Conservation (phyloP, 345 rosid species). For the Dipteronia dyeriana region DNA sequence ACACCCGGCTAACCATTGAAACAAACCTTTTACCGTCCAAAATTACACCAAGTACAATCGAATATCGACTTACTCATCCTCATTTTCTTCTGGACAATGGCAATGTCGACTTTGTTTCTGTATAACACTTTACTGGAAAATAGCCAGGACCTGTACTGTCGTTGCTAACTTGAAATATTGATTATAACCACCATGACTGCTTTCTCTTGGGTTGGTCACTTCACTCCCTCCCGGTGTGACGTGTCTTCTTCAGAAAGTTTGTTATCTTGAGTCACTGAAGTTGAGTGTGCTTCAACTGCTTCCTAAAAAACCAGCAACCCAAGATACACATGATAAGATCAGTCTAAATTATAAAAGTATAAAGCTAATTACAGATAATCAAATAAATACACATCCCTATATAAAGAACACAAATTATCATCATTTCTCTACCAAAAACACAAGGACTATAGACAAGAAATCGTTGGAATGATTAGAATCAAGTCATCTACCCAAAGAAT, state of each 20-base stretch:
- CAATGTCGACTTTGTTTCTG: conserved; percentile 10
- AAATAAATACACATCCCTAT: background rate
- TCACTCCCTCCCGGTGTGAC: conserved; percentile 26
- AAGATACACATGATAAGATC: background rate
- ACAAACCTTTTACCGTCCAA: background rate
- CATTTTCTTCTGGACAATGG: background rate
- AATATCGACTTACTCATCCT: background rate
- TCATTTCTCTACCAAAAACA: background rate
- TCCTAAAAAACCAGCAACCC: conserved; percentile 23
- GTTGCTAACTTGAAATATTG: background rate
- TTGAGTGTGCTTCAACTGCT: conserved; percentile 11
- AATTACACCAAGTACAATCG: background rate
- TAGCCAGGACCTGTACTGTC: conserved; percentile 3
- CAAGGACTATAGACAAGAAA: background rate
- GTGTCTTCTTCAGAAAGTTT: conserved; percentile 23
- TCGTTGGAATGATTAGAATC: background rate
- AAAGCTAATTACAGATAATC: background rate
- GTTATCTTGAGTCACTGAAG: conserved; percentile 20
- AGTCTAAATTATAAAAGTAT: background rate
- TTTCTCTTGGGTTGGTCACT: conserved; percentile 6
- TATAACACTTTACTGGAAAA: conserved; percentile 2
- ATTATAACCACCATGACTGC: background rate
- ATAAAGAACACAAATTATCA: background rate
- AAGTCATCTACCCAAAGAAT: background rate
- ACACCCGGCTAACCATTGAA: background rate